A percentile compares a stretch with the other conserved stretches of the same genome.
Evolutionary conservation across 805 yeast genomes (phyloP).

Genomic region (Lipomyces sp.): DNA sequence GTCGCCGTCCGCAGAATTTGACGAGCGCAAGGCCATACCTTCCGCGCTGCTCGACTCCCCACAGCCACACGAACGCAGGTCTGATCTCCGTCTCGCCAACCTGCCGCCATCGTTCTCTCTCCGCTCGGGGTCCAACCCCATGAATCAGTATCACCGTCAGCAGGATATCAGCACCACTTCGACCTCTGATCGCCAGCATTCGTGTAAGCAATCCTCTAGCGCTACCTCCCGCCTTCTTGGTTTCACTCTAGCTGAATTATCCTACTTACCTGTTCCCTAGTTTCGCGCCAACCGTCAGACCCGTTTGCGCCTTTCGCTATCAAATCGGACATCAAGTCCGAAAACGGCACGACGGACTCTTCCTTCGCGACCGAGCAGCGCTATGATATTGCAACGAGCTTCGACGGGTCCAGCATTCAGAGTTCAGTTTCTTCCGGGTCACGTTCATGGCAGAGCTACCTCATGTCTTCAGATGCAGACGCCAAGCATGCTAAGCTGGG

Average conservation of each 20-base stretch:
- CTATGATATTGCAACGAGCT: constrained; percentile 11
- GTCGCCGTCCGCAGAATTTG: constrained; percentile 17
- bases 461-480: not conserved
- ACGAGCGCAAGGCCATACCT: constrained; percentile 28
- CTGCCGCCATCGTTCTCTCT: not conserved
- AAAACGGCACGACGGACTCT: constrained; percentile 8
- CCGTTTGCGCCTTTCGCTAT: not conserved
- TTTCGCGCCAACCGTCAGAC: not conserved
- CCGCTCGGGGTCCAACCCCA: too few species aligned
- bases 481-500: not conserved
- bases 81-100: constrained; percentile 4
- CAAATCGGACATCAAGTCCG: not conserved
- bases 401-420: constrained; percentile 15
- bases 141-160: not conserved
- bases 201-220: too few species aligned
- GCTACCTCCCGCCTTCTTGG: too few species aligned
- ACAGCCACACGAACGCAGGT: constrained; percentile 1
- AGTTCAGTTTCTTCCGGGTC: constrained; percentile 14
- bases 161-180: not conserved
- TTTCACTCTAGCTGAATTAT: too few species aligned
- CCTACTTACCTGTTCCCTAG: not conserved
- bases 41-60: constrained; percentile 29
- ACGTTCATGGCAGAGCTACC: constrained; percentile 16
- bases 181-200: too few species aligned
- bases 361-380: constrained; percentile 15